Evolutionary conservation across 2,329 filamentous ascomycete species (phyloP).

Genomic region (Cladophialophora exuberans): DNA sequence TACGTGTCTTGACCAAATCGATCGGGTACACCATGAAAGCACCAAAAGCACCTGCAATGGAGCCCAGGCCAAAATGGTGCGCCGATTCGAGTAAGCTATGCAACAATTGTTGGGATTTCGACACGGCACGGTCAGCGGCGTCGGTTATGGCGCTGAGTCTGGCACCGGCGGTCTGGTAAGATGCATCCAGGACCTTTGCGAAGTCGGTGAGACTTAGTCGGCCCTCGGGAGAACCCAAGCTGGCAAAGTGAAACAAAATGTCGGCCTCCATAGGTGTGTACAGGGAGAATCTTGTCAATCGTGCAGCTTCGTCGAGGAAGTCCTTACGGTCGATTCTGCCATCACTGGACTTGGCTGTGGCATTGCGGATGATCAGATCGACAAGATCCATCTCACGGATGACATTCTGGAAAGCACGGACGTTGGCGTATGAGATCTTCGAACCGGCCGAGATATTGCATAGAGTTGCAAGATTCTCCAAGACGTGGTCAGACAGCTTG

Average conservation of each 20-base stretch:
- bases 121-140: slow-evolving; percentile 56
- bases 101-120: slow-evolving; percentile 61
- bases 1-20: slow-evolving; percentile 95
- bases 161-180: slow-evolving; percentile 73
- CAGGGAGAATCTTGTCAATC: slow-evolving; percentile 87
- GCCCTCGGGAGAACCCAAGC: slow-evolving; percentile 85
- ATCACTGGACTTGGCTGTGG: slow-evolving; percentile 78
- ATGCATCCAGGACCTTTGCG: slow-evolving; percentile 89
- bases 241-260: slow-evolving; percentile 97
- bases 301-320: slow-evolving; percentile 91
- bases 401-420: slow-evolving; percentile 96
- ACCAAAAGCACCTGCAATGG: slow-evolving; percentile 91
- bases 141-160: slow-evolving; percentile 44
- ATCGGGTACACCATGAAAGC: slow-evolving; percentile 99
- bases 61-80: slow-evolving; percentile 90
- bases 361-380: slow-evolving; percentile 87
- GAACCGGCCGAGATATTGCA: slow-evolving; percentile 91
- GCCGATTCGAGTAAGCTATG: slow-evolving; percentile 72
- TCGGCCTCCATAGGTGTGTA: slow-evolving; percentile 99
- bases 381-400: slow-evolving; percentile 98
- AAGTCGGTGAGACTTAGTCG: slow-evolving; percentile 83
- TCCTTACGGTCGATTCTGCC: slow-evolving; percentile 93
- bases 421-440: slow-evolving; percentile 97
- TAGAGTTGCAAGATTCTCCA: slow-evolving; percentile 86
- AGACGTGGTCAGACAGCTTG: slow-evolving; percentile 94